Base-by-base conservation (phyloP, 2,329 filamentous ascomycete genomes). In the Endoconidiophora laricicola region DNA sequence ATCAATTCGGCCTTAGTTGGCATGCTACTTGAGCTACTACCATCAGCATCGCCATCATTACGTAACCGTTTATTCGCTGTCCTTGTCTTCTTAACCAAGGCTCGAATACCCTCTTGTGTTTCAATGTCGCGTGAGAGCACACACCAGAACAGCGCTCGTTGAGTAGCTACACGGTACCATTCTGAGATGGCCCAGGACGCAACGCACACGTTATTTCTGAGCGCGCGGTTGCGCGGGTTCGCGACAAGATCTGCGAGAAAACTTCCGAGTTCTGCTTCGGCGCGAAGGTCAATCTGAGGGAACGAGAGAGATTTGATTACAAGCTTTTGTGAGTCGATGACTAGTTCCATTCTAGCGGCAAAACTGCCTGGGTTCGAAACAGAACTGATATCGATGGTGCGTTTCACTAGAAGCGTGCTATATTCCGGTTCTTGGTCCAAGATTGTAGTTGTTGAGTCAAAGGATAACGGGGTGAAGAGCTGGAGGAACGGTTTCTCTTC, bases 401-500 rank as follows among this genome's bases (percentile, higher is more conserved):
- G 78, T 2, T 67, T 67, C 52, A 79, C 76, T 29, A 72, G 60
- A 0, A 71, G 54, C 0, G 72, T 68, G 3, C 39, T 46, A 16
- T 33, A 16, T 22, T 23, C 24, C n/a, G 39, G 24, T 16, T 46
- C 12, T 46, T 52, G 46, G 36, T 49, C 42, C 2, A 75, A 57
- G 0, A 73, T 61, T 0, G 67, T 63, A 12, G 78, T 66, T 0
- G 64, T 69, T 0, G 78, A 80, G 0, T 69, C 69, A 52, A 83
- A 78, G 0, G 67, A 68, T 12, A 91, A 70, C 0, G 81, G 76
- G 0, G 77, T 83, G 57, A 91, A 86, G 6, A 81, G 69, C 43
- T 81, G 74, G 0, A 88, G 69, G 55, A 81, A 86, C 0, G 81
- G 77, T 2, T 83, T 64, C 46, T 82, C 76, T 53, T 87, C 76